phyloP scores from a whole-genome alignment of 768 basidiomycete species.

The Lentinus brumalis region DNA sequence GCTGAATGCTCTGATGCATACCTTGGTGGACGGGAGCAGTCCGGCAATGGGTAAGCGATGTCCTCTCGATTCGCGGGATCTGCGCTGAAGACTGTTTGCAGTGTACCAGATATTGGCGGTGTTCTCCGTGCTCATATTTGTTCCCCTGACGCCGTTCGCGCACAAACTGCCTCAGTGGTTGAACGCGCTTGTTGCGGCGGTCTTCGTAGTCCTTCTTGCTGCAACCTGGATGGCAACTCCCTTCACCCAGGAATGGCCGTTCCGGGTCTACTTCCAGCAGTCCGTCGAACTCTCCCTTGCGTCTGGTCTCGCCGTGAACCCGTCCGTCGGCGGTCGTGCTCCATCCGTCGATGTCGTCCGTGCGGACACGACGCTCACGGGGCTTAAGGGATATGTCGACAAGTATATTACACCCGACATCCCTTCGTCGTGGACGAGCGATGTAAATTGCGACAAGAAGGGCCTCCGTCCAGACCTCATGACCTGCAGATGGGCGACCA shows the following conservation, averaged over 20 bases:
- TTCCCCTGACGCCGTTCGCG: conserved; percentile 68
- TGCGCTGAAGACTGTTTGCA: conserved; percentile 25
- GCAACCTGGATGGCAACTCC: conserved; percentile 48
- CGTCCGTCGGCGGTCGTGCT: background rate
- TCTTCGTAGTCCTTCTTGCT: conserved; percentile 42
- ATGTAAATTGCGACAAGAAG: conserved; percentile 34
- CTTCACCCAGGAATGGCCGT: conserved; percentile 59
- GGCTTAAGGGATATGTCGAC: conserved; percentile 45
- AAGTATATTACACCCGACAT: conserved; percentile 48
- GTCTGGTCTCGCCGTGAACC: background rate
- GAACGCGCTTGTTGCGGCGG: conserved; percentile 36
- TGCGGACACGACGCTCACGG: conserved; percentile 47
- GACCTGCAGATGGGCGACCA: conserved; percentile 52
- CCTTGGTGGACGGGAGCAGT: conserved; percentile 62
- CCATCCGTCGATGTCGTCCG: conserved; percentile 22
- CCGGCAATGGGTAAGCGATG: conserved; percentile 47
- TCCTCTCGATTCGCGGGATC: background rate
- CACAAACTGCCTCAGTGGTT: conserved; percentile 49
- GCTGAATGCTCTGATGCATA: conserved; percentile 53
- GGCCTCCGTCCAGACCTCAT: conserved; percentile 38
- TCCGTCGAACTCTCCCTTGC: conserved; percentile 43
- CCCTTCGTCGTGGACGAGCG: conserved; percentile 49
- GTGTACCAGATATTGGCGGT: conserved; percentile 53
- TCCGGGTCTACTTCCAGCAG: conserved; percentile 77
- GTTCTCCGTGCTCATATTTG: conserved; percentile 50